Conservation (phyloP, 768 basidiomycete genomes). For the Tylopilus vinaceipallidus region DNA sequence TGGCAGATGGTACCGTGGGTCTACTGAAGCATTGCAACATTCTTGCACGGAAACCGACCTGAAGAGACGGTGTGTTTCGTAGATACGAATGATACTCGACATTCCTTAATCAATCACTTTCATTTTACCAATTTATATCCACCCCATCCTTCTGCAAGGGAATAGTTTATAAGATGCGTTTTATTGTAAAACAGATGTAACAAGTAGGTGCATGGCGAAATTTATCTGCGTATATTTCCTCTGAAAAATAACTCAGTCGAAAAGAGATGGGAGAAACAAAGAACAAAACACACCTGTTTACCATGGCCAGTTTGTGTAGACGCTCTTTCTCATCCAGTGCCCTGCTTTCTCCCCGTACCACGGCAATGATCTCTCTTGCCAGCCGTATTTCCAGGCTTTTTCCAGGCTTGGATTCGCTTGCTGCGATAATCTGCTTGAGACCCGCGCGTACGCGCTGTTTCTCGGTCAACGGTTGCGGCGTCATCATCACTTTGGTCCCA, state of each 20-base stretch:
- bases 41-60: background rate
- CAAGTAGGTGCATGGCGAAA: background rate
- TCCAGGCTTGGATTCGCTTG: constrained; percentile 54
- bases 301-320: constrained; percentile 67
- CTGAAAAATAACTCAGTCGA: constrained; percentile 15
- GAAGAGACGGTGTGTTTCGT: no score
- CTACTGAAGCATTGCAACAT: background rate
- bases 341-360: constrained; percentile 60
- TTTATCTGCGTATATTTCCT: constrained; percentile 22
- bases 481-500: constrained; percentile 62
- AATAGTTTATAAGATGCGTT: no score
- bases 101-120: no score
- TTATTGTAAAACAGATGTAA: background rate
- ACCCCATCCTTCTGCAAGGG: no score
- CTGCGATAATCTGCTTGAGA: constrained; percentile 68
- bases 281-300: constrained; percentile 62
- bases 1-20: constrained; percentile 14
- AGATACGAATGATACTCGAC: no score
- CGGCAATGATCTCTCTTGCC: constrained; percentile 73
- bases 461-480: constrained; percentile 74
- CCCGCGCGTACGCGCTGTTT: constrained; percentile 74
- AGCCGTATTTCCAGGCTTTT: constrained; percentile 64
- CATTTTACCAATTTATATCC: no score
- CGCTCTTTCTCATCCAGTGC: constrained; percentile 62
- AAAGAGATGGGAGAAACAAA: background rate